phyloP scores from a whole-genome alignment of 305 asterid genomes.

The Caryopteris hybrid region DNA sequence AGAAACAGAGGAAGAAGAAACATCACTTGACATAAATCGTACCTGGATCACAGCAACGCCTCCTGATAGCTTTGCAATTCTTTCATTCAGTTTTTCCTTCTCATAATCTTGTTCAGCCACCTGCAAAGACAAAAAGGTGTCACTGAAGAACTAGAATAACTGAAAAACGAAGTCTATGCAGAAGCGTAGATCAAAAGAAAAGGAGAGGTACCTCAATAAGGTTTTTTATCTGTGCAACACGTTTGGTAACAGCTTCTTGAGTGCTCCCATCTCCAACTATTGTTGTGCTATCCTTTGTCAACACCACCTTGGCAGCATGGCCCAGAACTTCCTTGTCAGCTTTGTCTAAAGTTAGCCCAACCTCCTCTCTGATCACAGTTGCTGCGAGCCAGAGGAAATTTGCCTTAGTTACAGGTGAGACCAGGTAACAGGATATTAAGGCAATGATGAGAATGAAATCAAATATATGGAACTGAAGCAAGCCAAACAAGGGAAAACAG shows the following conservation, averaged over 20 bases:
- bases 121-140: constrained; percentile 24
- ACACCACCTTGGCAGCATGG: constrained; percentile 78
- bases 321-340: constrained; percentile 85
- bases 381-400: constrained; percentile 30
- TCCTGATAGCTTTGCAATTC: constrained; percentile 89
- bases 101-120: constrained; percentile 83
- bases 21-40: neutral
- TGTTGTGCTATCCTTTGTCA: constrained; percentile 70
- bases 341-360: constrained; percentile 69
- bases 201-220: constrained; percentile 57
- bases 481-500: neutral
- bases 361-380: constrained; percentile 81
- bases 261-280: constrained; percentile 95
- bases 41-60: constrained; percentile 97
- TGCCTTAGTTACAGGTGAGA: neutral
- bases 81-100: constrained; percentile 69
- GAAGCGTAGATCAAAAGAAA: neutral
- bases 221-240: constrained; percentile 70
- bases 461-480: neutral
- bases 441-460: neutral
- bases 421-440: neutral
- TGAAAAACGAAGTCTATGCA: neutral
- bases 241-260: constrained; percentile 75
- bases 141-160: too few relatives aligned
- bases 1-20: too few relatives aligned